phyloP scores from a whole-genome alignment of 768 basidiomycete genomes.

The Hericium erinaceus region DNA sequence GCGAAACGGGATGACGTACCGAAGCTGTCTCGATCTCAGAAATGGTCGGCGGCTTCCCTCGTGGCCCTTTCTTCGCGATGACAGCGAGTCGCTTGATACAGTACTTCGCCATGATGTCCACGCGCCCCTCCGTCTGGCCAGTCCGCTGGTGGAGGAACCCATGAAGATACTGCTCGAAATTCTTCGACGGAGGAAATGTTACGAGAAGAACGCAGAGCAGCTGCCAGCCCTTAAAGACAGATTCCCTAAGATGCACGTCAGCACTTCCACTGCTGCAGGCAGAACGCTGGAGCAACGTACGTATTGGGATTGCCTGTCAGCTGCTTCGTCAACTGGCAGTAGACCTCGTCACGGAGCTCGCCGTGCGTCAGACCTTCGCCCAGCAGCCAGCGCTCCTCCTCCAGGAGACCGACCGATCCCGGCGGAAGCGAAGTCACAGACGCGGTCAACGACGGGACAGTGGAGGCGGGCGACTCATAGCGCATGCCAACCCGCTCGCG shows the following conservation, averaged over 20 bases:
- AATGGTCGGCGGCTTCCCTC: constrained; percentile 73
- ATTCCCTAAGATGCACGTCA: constrained; percentile 42
- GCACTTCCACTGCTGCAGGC: not conserved
- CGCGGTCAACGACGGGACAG: constrained; percentile 5
- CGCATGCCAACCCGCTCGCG: constrained; percentile 47
- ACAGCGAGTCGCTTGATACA: constrained; percentile 69
- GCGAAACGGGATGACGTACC: constrained; percentile 30
- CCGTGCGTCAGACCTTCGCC: constrained; percentile 70
- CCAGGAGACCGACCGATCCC: constrained; percentile 45
- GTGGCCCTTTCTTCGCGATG: constrained; percentile 76
- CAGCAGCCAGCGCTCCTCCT: constrained; percentile 84
- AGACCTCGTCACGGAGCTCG: constrained; percentile 88
- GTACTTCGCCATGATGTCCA: constrained; percentile 88
- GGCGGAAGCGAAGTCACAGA: constrained; percentile 12
- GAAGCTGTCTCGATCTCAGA: constrained; percentile 90
- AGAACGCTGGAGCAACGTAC: constrained; percentile 33
- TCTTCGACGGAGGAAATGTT: constrained; percentile 89
- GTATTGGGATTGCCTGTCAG: constrained; percentile 71
- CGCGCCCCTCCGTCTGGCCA: constrained; percentile 58
- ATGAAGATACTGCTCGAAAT: constrained; percentile 78
- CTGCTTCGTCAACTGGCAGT: constrained; percentile 90
- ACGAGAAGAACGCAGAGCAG: constrained; percentile 83
- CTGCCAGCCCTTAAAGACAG: constrained; percentile 89
- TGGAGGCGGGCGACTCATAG: constrained; percentile 8
- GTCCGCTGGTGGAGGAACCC: constrained; percentile 71